Base-by-base conservation (phyloP, 306 rosid genomes). In the Cucurbita ficifolia region DNA sequence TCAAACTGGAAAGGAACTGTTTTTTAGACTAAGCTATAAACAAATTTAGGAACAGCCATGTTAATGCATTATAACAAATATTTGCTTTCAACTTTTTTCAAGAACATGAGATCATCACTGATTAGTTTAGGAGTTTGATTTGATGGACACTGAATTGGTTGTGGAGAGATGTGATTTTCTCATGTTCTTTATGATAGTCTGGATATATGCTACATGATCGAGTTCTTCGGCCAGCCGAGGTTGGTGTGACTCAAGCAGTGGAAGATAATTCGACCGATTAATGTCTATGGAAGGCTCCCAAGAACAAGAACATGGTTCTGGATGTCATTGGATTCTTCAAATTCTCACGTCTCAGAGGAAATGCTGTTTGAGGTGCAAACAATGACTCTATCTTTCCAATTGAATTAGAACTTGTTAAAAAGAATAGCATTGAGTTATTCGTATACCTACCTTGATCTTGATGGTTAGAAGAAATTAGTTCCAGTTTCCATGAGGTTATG, bases 151-250 rank as follows among this genome's bases (percentile, higher is more conserved):
- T 17, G 64, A 39, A 5, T 63, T 19, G 22, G 51, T 8, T 63
- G 49, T 38, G 49, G 49, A 63, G 48, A 39, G 8, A n/a, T 63
- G n/a, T 39, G 35, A 64, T 64, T 40, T 64, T 40, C 63, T 39
- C 29, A 10, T 40, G 51, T 42, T 65, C 6, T 42, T 4, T 39
- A 65, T 19, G 35, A 42, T 36, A 65, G 72, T 65, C 72, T 19
- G 96, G 96, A 62, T 92, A 92, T 78, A 16, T 80, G 86, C 86
- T 92, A 49, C 78, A 86, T 51, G 97, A 87, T 72, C 85, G 96
- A 51, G 88, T 92, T 40, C 83, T 89, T 76, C 89, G 98, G 19
- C 96, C 96, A 5, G 96, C 98, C 0, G 96, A 89, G 73, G 98
- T 89, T 72, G 98, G 96, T 74, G 88, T 89, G 52, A 88, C 95